These are phyloP conservation scores for Cucurbita moschata DNA, from an alignment of 306 rosid species.

Conservation along the genomic window DNA sequence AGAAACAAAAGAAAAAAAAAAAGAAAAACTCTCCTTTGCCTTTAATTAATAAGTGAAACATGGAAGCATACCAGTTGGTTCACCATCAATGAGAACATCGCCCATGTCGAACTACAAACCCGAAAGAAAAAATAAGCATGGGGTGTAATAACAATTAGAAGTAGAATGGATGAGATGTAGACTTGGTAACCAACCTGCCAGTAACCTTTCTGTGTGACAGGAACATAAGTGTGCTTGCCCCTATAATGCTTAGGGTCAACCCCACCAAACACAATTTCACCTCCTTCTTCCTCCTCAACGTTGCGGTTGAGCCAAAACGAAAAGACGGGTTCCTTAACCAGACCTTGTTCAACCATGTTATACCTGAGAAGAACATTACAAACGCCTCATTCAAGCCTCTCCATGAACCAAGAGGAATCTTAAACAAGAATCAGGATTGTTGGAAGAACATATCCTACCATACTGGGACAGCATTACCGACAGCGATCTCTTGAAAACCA, in stretches of 20 bases:
- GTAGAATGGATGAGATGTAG: not conserved
- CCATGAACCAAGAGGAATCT: not conserved
- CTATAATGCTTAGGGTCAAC: slow-evolving; percentile 74
- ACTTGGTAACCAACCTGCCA: slow-evolving; percentile 62
- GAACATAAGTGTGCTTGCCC: slow-evolving; percentile 79
- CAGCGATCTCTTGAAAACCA: slow-evolving; percentile 87
- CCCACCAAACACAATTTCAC: slow-evolving; percentile 94
- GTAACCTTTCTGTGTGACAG: slow-evolving; percentile 73
- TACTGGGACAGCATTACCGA: slow-evolving; percentile 65
- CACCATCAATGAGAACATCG: slow-evolving; percentile 59
- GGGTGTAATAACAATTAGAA: not conserved
- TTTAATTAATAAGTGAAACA: not conserved
- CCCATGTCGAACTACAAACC: slow-evolving; percentile 70
- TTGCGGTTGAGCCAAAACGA: slow-evolving; percentile 95
- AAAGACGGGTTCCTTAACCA: slow-evolving; percentile 64
- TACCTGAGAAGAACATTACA: slow-evolving; percentile 42
- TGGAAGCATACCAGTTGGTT: slow-evolving; percentile 58
- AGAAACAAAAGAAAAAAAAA: not conserved
- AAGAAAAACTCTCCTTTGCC: not conserved
- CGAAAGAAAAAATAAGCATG: not conserved
- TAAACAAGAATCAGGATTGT: not conserved
- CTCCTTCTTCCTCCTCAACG: slow-evolving; percentile 48
- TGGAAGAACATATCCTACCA: slow-evolving; percentile 32
- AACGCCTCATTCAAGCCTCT: not conserved
- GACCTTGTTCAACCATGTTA: slow-evolving; percentile 68